A percentile compares a stretch with the other conserved stretches of the same genome.
These are phyloP conservation scores for Gaertneriomyces sp. DNA, from an alignment of 192 early-diverging fungal species.

Conservation along the genomic window DNA sequence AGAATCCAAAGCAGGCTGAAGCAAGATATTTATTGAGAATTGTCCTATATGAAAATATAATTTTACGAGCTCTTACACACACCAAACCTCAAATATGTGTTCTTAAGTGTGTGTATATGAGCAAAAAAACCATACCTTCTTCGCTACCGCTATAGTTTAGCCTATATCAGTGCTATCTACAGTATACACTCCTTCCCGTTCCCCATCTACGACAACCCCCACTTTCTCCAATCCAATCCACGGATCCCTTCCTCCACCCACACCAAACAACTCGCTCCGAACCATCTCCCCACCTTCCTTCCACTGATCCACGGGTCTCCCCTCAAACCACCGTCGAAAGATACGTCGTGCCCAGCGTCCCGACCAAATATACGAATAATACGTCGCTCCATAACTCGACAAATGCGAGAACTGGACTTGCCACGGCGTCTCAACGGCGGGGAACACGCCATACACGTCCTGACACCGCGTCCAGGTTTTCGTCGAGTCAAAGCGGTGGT, in stretches of 20 bases:
- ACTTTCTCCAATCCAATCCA: constrained; percentile 58
- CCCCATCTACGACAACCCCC: constrained; percentile 33
- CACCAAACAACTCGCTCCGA: constrained; percentile 70
- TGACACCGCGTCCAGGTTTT: constrained; percentile 60
- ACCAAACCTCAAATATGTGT: too few relatives aligned
- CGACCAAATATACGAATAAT: constrained; percentile 94
- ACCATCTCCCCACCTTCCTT: constrained; percentile 62
- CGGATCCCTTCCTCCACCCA: constrained; percentile 93
- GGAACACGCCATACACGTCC: constrained; percentile 60
- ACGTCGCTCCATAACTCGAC: constrained; percentile 86
- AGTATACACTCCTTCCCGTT: constrained; percentile 22
- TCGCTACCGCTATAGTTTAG: background rate
- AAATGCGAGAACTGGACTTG: constrained; percentile 90
- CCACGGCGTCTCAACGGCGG: constrained; percentile 69
- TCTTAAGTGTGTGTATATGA: too few relatives aligned
- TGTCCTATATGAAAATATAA: too few relatives aligned
- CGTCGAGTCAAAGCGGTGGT: constrained; percentile 51
- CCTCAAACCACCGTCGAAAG: constrained; percentile 68
- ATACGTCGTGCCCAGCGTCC: constrained; percentile 76
- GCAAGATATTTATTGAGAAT: too few relatives aligned
- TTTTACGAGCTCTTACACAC: too few relatives aligned
- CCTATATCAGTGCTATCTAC: constrained; percentile 6
- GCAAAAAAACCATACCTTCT: too few relatives aligned
- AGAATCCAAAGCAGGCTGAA: too few relatives aligned
- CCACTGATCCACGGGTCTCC: constrained; percentile 57